phyloP scores from a whole-genome alignment of 2,329 filamentous ascomycete genomes.

The Sporothrix brasiliensis region DNA sequence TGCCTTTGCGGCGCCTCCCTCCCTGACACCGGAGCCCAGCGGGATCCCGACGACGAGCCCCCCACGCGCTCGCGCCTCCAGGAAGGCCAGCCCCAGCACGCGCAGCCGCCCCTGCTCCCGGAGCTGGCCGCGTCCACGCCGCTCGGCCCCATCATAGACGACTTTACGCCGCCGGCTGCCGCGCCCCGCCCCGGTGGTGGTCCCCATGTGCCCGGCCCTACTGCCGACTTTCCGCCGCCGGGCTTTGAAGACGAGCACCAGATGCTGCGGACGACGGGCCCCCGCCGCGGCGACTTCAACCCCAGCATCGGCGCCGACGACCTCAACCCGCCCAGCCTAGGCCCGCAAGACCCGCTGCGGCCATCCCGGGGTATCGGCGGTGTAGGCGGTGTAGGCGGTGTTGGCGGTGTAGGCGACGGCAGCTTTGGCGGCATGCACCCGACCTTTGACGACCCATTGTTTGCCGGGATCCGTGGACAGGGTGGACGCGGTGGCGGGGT shows the following conservation, averaged over 20 bases:
- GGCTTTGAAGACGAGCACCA: slow-evolving; percentile 94
- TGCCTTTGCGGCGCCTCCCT: slow-evolving; percentile 6
- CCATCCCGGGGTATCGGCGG: slow-evolving; percentile 60
- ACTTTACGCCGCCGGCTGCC: slow-evolving; percentile 1
- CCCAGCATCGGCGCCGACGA: slow-evolving; percentile 79
- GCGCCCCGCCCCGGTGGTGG: neutral
- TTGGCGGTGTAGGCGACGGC: slow-evolving; percentile 60
- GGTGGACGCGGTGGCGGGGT: slow-evolving; percentile 48
- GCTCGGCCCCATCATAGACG: slow-evolving; percentile 9
- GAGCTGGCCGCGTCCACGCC: neutral
- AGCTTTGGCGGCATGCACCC: slow-evolving; percentile 85
- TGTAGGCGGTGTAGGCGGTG: slow-evolving; percentile 50
- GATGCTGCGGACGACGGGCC: slow-evolving; percentile 62
- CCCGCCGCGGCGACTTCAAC: slow-evolving; percentile 35
- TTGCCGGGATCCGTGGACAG: slow-evolving; percentile 59
- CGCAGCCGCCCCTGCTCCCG: neutral
- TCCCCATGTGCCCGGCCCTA: neutral
- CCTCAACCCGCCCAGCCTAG: slow-evolving; percentile 81
- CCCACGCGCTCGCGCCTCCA: slow-evolving; percentile 6
- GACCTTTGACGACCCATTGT: slow-evolving; percentile 89
- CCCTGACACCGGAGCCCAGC: neutral
- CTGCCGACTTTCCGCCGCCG: slow-evolving; percentile 74
- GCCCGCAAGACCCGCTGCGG: slow-evolving; percentile 79
- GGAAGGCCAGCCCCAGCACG: neutral
- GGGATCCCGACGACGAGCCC: slow-evolving; percentile 9